A percentile compares a stretch with the other conserved stretches of the same genome.
Conservation (phyloP, 768 basidiomycete species). For the Epithele typhae region DNA sequence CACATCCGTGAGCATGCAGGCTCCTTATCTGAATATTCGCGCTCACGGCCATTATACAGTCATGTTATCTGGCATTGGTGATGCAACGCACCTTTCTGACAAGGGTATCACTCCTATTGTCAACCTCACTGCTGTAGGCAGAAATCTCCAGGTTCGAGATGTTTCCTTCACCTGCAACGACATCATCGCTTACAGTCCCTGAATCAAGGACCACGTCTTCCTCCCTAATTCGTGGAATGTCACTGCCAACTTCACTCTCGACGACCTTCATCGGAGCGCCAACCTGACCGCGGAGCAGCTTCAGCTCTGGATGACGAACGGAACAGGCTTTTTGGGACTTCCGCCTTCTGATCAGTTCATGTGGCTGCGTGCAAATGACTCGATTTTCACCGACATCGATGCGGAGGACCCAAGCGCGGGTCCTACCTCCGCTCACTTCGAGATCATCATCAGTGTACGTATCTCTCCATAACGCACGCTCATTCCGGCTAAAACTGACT, state of each 20-base stretch:
- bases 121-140: neutral
- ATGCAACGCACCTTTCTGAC: neutral
- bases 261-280: neutral
- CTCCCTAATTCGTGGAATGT: neutral
- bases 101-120: neutral
- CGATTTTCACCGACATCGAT: neutral
- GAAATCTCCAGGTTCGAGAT: neutral
- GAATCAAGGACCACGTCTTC: neutral
- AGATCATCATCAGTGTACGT: slow-evolving; percentile 3
- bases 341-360: neutral
- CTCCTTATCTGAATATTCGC: too few species aligned
- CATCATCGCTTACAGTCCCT: too few species aligned
- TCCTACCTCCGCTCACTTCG: neutral
- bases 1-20: neutral
- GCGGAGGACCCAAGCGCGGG: neutral
- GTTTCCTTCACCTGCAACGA: neutral
- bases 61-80: slow-evolving; percentile 1
- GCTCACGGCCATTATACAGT: neutral
- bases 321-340: slow-evolving; percentile 7
- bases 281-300: neutral
- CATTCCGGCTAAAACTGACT: too few species aligned
- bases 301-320: neutral
- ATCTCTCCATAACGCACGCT: neutral
- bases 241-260: neutral
- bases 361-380: neutral